phyloP scores from a whole-genome alignment of 768 basidiomycete species.

The Phanerochaete carnosa region DNA sequence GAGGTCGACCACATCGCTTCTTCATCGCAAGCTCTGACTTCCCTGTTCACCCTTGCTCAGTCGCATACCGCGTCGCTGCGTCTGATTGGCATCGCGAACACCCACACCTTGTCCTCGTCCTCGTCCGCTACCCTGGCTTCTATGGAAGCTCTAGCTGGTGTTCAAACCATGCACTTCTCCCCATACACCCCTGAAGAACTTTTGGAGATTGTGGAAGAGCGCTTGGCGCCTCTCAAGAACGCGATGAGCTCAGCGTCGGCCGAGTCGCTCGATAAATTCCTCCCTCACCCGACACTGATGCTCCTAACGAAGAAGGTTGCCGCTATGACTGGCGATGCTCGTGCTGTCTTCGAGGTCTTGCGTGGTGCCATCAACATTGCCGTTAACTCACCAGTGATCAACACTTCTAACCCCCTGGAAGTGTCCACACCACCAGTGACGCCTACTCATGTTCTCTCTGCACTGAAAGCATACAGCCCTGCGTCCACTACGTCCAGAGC shows the following conservation, averaged over 20 bases:
- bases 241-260: background rate
- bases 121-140: slow-evolving; percentile 32
- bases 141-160: slow-evolving; percentile 26
- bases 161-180: slow-evolving; percentile 73
- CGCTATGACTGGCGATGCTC: slow-evolving; percentile 78
- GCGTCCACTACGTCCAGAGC: slow-evolving; percentile 17
- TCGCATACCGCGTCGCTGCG: slow-evolving; percentile 51
- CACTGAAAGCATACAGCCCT: slow-evolving; percentile 66
- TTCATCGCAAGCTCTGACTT: slow-evolving; percentile 51
- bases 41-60: slow-evolving; percentile 68
- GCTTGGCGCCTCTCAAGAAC: slow-evolving; percentile 53
- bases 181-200: slow-evolving; percentile 77
- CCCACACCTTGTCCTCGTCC: slow-evolving; percentile 74
- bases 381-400: slow-evolving; percentile 26
- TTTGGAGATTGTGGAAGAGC: slow-evolving; percentile 60
- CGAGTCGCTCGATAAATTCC: slow-evolving; percentile 43
- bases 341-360: slow-evolving; percentile 76
- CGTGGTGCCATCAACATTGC: slow-evolving; percentile 77
- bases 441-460: slow-evolving; percentile 67
- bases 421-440: slow-evolving; percentile 43
- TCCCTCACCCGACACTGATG: slow-evolving; percentile 61
- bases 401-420: slow-evolving; percentile 19
- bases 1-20: slow-evolving; percentile 82
- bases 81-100: slow-evolving; percentile 85
- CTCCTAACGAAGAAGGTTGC: slow-evolving; percentile 81